Evolutionary conservation across 176 grass and related monocot genomes (phyloP).

Genomic region (Rhynchospora breviuscula): DNA sequence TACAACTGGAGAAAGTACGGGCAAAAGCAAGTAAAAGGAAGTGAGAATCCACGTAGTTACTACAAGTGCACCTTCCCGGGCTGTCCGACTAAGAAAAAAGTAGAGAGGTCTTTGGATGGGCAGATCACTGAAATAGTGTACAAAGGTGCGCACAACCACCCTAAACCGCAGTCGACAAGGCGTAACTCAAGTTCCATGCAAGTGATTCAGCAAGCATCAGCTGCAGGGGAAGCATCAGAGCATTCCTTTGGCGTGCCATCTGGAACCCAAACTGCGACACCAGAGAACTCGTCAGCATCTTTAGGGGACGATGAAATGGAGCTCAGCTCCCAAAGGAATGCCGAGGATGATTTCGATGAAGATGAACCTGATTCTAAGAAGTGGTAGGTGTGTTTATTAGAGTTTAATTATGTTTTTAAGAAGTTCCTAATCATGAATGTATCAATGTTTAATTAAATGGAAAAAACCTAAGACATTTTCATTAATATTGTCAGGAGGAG

Average conservation of each 20-base stretch:
- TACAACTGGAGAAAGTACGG: slow-evolving; percentile 99
- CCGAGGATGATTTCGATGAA: slow-evolving; percentile 47
- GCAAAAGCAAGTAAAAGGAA: slow-evolving; percentile 97
- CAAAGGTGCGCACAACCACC: slow-evolving; percentile 89
- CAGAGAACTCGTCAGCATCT: slow-evolving; percentile 75
- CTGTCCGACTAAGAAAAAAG: slow-evolving; percentile 98
- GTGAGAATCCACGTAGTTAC: slow-evolving; percentile 96
- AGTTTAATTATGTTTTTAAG: background rate
- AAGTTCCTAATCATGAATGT: background rate
- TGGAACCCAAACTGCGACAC: slow-evolving; percentile 37
- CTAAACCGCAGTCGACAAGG: slow-evolving; percentile 60
- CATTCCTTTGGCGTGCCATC: slow-evolving; percentile 41
- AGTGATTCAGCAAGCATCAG: slow-evolving; percentile 27
- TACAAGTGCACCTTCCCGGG: slow-evolving; percentile 90
- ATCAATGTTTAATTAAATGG: background rate
- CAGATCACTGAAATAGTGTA: slow-evolving; percentile 98
- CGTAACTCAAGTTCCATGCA: slow-evolving; percentile 34
- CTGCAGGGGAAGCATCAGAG: slow-evolving; percentile 39
- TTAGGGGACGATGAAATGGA: slow-evolving; percentile 66
- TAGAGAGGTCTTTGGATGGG: slow-evolving; percentile 76
- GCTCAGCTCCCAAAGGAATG: slow-evolving; percentile 23
- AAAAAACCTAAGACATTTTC: background rate
- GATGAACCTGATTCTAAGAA: slow-evolving; percentile 79
- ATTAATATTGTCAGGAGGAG: slow-evolving; percentile 43
- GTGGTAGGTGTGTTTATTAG: slow-evolving; percentile 39